Percentiles rank a stretch among this genome's conserved stretches.
Evolutionary conservation across 2,329 filamentous ascomycete genomes (phyloP).

Genomic region (Phaeophleospora eucalypticola): DNA sequence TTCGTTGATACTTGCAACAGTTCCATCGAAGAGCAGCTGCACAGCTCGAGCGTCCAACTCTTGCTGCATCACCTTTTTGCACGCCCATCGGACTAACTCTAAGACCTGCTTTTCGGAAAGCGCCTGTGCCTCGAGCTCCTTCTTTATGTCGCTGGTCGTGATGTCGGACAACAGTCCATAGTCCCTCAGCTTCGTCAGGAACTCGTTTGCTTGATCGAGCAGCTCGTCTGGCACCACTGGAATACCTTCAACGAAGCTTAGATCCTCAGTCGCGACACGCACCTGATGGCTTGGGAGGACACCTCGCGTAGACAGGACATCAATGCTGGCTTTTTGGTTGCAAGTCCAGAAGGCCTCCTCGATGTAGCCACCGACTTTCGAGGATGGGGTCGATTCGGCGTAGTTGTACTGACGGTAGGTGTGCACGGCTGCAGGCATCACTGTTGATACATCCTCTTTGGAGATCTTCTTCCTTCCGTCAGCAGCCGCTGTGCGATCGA

Average conservation of each 20-base stretch:
- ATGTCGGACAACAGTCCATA: conserved; percentile 85
- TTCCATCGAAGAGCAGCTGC: conserved; percentile 70
- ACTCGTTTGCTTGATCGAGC: conserved; percentile 60
- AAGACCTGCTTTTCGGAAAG: conserved; percentile 72
- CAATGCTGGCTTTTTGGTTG: conserved; percentile 74
- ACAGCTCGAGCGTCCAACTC: conserved; percentile 68
- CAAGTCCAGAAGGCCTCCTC: conserved; percentile 97
- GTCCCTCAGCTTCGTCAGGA: conserved; percentile 75
- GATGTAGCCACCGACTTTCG: conserved; percentile 76
- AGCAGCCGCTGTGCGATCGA: conserved; percentile 37
- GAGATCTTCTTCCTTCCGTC: conserved; percentile 46
- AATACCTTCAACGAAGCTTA: conserved; percentile 81
- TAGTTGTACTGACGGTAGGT: conserved; percentile 85
- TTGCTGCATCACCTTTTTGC: conserved; percentile 64
- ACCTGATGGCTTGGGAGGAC: conserved; percentile 80
- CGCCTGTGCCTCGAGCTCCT: conserved; percentile 77
- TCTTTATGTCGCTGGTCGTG: conserved; percentile 78
- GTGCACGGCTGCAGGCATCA: conserved; percentile 76
- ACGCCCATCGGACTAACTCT: conserved; percentile 81
- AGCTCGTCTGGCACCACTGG: conserved; percentile 78
- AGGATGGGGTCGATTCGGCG: conserved; percentile 82
- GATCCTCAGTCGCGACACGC: conserved; percentile 66
- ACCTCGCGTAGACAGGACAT: conserved; percentile 82
- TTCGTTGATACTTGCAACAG: conserved; percentile 62
- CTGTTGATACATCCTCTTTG: conserved; percentile 60